Evolutionary conservation across 2,329 filamentous ascomycete species (phyloP).

Genomic region (Escovopsis sp.): DNA sequence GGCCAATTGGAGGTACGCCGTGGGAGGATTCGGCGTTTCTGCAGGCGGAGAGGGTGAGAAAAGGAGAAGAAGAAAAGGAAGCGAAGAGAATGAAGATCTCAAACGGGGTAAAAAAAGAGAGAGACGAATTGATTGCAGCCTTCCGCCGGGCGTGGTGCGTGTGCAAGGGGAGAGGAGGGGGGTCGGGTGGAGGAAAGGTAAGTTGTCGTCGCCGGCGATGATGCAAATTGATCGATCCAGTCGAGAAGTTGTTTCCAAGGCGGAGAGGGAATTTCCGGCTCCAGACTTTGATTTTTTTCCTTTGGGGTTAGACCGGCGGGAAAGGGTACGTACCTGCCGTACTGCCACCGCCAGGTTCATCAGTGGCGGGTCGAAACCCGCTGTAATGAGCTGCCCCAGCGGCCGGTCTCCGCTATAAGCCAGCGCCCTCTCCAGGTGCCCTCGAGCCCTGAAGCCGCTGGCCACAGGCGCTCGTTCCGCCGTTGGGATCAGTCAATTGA

Average conservation of each 20-base stretch:
- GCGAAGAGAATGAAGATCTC: background rate
- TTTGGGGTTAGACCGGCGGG: conserved; percentile 3
- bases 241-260: conserved; percentile 3
- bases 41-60: no score
- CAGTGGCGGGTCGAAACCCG: no score
- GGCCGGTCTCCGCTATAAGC: no score
- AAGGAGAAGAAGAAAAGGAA: no score
- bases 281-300: conserved; percentile 6
- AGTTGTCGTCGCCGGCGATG: conserved; percentile 1
- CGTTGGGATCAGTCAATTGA: no score
- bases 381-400: no score
- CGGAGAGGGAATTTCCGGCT: conserved; percentile 8
- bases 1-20: background rate
- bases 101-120: background rate
- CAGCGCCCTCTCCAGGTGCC: no score
- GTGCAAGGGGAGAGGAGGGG: background rate
- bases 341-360: no score
- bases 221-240: background rate
- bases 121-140: background rate
- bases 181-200: background rate
- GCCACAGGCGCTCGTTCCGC: no score
- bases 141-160: background rate
- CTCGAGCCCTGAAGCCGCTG: no score
- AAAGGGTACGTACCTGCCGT: no score
- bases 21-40: no score